Base-by-base conservation (phyloP, 208 protist genomes). In the Wallacemonas rigidus region DNA sequence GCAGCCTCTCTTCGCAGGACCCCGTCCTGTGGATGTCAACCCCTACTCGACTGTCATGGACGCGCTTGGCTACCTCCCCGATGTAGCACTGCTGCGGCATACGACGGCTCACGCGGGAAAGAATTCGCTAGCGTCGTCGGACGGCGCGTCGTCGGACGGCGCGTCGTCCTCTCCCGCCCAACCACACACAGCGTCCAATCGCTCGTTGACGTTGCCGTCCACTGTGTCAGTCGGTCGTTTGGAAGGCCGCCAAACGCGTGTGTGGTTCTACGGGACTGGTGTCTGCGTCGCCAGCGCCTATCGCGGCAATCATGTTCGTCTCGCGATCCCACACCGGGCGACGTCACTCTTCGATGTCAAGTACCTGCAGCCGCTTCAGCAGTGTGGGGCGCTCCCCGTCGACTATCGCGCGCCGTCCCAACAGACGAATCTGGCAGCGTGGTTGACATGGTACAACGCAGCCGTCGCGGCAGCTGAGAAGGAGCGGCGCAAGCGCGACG, bases 251-350 rank as follows among this genome's bases (percentile, higher is more conserved):
- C 60, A 35, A 3, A 79, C 14, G 2, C 64, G 0, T 87, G 82
- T 15, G 54, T 81, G 45, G 83, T 93, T 91, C 47, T 94, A 86
- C 68, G 72, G 83, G 8, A 90, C 85, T 3, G 90, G 90, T 54
- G 82, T 95, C 5, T 75, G 79, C 60, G 14, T 95, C 6, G 68
- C 72, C 3, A 79, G 69, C 39, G 67, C 84, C 54, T 97, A 81
- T 76, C 57, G 87, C 39, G 76, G 84, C 63, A 93, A 95, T 75
- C 39, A 79, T 39, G 88, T 82, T 7, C 72, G 79, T 14, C 68
- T 92, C 17, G 84, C 81, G 65, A 70, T 87, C 7, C 90, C 90
- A 9, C 83, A 91, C 70, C 71, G 84, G 4, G 80, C 81, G 47
- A 76, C 82, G 67, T 89, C 86, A 6, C 74, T 73, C 7, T 87